Base-by-base conservation (phyloP, 164 flowering plant genomes). In the Pachysandra terminalis region DNA sequence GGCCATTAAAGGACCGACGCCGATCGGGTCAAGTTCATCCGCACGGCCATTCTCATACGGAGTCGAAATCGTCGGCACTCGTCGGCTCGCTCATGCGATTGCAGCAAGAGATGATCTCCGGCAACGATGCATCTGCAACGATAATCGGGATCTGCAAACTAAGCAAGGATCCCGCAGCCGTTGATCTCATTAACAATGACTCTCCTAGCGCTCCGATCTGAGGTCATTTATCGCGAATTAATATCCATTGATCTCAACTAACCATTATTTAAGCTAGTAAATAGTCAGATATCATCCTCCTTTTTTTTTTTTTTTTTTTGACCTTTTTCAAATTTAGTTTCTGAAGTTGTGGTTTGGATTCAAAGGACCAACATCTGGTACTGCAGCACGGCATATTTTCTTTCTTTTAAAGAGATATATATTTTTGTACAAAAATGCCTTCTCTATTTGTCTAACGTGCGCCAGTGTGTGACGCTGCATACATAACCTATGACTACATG, bases 141-240 rank as follows among this genome's bases (percentile, higher is more conserved):
- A 55, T 67, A 25, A 54, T 71, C 66, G 35, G 23, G 23, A 52
- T 73, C 61, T 68, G 68, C 72, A 73, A 64, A 59, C 28, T 73
- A 54, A 73, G 60, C 64, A 37, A 57, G 64, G 76, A 73, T 64
- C 61, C 60, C 48, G 37, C 26, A 37, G 57, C 78, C 41, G 66
- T 64, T 22, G 69, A 74, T 74, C 57, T 74, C 9, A n/a, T 65
- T 15, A 57, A 64, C 37, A n/a, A 53, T 16, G 49, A 14, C 51
- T 35, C 59, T 64, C 52, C 21, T 35, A 59, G 54, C 68, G 65
- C 10, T 64, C 45, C 49, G 55, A 68, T 73, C 68, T 68, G 66
- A 68, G 60, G 35, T 25, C 23, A 45, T 28, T 41, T 56, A 15
- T 9, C 54, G 4, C 53, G 1, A 45, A 10, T 45, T 10, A 45